Evolutionary conservation across 495 filamentous ascomycete genomes (phyloP), one percentile per base, ranked within the genome.

Genomic region (Lasiosphaeris hirsuta): DNA sequence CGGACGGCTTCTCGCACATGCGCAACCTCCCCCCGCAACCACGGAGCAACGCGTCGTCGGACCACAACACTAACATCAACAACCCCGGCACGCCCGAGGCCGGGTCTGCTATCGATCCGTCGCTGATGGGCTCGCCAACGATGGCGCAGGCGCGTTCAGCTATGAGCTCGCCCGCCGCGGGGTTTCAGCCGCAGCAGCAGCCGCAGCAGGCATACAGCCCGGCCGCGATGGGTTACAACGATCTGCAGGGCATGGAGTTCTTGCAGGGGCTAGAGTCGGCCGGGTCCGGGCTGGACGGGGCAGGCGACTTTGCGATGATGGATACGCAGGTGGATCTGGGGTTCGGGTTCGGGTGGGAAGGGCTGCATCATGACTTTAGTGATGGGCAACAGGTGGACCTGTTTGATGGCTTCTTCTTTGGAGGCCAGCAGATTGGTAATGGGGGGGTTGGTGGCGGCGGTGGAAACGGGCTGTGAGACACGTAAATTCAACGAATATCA

Each of bases 371-470:
- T 71, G 89, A 93, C 69, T 91, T 88, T 74, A 86, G 82, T 56
- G 90, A 93, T 48, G 88, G 87, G 19, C 78, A 81, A 55, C 87
- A 87, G 54, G 81, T 93, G 62, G 90, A 96, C 79, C 71, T 96
- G 33, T 89, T 96, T 69, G 90, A 95, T 70, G 92, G 90, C 0
- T 96, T 93, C 69, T 96, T 93, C 76, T 96, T 96, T 75, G 92
- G 92, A 1, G 77, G 76, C 9, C 73, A 73, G 61, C 69, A 74
- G 56, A 30, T 30, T 2, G 70, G 72, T 2, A 30, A 43, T 35
- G 61, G 56, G 4, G 58, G 44, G 1, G 54, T 41, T 3, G 59
- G 43, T n/a, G 45, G 49, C 11, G 35, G 45, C 10, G 61, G 51
- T 10, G 18, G 43, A 9, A 23, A 23, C 11, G 43, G 17, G 9